Evolutionary conservation across 1,284 basidiomycete genomes (phyloP), one percentile per base, ranked within the genome.

Genomic region (Sporisorium sorghi): DNA sequence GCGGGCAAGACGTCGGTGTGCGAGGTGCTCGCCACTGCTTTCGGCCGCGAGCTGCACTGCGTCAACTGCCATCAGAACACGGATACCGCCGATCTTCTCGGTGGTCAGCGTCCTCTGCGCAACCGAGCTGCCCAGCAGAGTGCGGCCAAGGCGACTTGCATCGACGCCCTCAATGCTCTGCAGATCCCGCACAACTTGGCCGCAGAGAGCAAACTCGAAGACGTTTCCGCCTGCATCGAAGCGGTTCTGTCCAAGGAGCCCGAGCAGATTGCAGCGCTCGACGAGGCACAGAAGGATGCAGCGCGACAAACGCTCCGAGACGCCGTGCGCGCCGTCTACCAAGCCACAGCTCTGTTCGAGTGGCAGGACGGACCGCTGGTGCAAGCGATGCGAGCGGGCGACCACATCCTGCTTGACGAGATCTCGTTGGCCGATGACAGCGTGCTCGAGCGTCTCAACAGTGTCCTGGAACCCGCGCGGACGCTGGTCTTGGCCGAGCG

Each of bases 61-160:
- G 89, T 99, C 78, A 98, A 93, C 81, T 99, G 96, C 82, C 97
- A 99, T 85, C 95, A 98, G 85, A 99, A 98, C 83, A 99, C 96
- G n/a, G 97, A 99, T 86, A 97, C 96, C 0, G 93, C 96, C 9
- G 97, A 99, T 85, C 87, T 99, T 40, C 92, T 99, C 51, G 97
- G 97, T 39, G 93, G 94, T 33, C 89, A 98, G 79, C 89, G 97
- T 37, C 97, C 97, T 3, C 87, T 96, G n/a, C 90, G 97, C 24
- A 94, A 94, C 85, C 90, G 92, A 37, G 83, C 86, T 4, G 71
- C 73, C 7, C 79, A 86, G n/a, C 85, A 86, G 49, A 78, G 84
- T 48, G 73, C 77, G 12, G 79, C 86, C 15, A 71, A 85, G 33
- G 56, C 44, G 9, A 82, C 84, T 21, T 85, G 85, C 7, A 53